phyloP scores from a whole-genome alignment of 140 eudicot species.

The Flaveria floridana region DNA sequence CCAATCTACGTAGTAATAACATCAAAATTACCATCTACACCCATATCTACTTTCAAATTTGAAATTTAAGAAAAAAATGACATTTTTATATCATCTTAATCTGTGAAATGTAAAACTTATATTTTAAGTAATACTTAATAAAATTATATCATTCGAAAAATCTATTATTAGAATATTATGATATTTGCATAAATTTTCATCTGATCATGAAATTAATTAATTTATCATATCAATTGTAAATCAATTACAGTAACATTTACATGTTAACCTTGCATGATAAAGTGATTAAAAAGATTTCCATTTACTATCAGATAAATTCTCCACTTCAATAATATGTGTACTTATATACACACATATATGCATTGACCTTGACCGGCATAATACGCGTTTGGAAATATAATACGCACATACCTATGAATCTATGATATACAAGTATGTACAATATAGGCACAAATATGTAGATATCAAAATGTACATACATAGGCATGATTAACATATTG shows the following conservation, averaged over 20 bases:
- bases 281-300: background rate
- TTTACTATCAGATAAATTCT: background rate
- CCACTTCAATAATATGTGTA: background rate
- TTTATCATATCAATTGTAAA: background rate
- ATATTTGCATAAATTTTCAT: background rate
- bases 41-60: background rate
- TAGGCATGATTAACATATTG: too few species aligned
- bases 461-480: too few species aligned
- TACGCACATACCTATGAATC: background rate
- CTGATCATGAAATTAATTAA: background rate
- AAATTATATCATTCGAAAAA: background rate
- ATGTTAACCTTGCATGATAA: background rate
- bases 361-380: too few species aligned
- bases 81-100: background rate
- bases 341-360: too few species aligned
- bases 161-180: background rate
- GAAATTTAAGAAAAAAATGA: background rate
- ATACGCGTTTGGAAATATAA: too few species aligned
- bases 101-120: background rate
- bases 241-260: background rate
- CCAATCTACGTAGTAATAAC: background rate
- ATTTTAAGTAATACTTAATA: background rate
- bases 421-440: too few species aligned
- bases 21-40: background rate
- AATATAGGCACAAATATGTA: too few species aligned